Conservation (phyloP, 2,329 filamentous ascomycete species). For the Trichothecium roseum region DNA sequence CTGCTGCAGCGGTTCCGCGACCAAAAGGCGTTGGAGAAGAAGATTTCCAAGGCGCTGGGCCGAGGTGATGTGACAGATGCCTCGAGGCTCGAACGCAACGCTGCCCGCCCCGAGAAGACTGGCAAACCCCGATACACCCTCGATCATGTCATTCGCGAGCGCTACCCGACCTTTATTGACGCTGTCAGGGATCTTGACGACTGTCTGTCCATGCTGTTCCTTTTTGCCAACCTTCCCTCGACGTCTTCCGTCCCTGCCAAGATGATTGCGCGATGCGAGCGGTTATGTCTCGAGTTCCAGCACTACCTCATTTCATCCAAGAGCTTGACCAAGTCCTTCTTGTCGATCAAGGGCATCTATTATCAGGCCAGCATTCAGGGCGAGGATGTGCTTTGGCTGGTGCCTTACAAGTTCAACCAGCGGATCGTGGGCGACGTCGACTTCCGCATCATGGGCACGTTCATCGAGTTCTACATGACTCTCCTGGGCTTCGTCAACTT, state of each 20-base stretch:
- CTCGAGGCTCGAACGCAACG: slow-evolving; percentile 75
- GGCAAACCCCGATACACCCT: slow-evolving; percentile 83
- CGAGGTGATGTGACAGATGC: slow-evolving; percentile 87
- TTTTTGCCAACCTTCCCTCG: slow-evolving; percentile 93
- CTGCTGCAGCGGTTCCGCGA: slow-evolving; percentile 91
- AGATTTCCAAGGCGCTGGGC: slow-evolving; percentile 86
- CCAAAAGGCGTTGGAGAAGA: slow-evolving; percentile 93
- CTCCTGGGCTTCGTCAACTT: slow-evolving; percentile 94
- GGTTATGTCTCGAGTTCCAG: slow-evolving; percentile 89
- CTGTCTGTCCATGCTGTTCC: slow-evolving; percentile 90
- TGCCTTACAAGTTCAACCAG: slow-evolving; percentile 97
- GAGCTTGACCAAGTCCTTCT: slow-evolving; percentile 87
- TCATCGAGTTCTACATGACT: slow-evolving; percentile 98
- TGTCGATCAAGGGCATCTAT: slow-evolving; percentile 99
- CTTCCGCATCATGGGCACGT: slow-evolving; percentile 98
- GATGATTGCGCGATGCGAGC: slow-evolving; percentile 91
- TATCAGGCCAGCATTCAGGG: slow-evolving; percentile 97
- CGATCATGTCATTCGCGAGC: slow-evolving; percentile 94
- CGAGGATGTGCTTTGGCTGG: slow-evolving; percentile 93
- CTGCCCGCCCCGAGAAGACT: slow-evolving; percentile 79
- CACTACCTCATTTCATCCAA: slow-evolving; percentile 93
- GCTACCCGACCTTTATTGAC: slow-evolving; percentile 94
- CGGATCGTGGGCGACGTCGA: slow-evolving; percentile 87
- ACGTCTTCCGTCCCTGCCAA: slow-evolving; percentile 83
- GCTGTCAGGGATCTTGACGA: slow-evolving; percentile 92